Evolutionary conservation across 768 basidiomycete genomes (phyloP), one percentile per base, ranked within the genome.

Genomic region (Tylopilus vinaceipallidus): DNA sequence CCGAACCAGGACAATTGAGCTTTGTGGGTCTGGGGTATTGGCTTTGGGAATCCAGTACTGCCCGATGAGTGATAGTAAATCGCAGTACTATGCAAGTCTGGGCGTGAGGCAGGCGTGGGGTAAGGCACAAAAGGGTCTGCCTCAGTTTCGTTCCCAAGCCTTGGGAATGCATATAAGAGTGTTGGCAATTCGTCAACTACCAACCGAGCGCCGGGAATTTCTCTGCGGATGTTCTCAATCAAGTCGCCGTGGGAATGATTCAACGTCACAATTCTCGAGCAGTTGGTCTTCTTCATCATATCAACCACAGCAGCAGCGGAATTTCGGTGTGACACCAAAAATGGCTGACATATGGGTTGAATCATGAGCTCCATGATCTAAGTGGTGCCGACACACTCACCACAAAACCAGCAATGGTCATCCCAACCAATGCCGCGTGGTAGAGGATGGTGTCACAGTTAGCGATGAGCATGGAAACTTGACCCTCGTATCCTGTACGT

Each of bases 41-140:
- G 56, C 45, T 75, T 77, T 0, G 77, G 76, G 42, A 73, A 65
- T 5, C 77, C 76, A 0, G 77, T 75, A 36, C 74, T 77, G 16
- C 77, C 58, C 3, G 58, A 59, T 5, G 58, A 59, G 30, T 59
- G 58, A 22, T 49, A 19, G 26, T 52, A 52, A 4, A 53, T 16
- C 2, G 7, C 50, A 9, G 50, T 37, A 7, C 14, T 23, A 14
- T 53, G 47, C 50, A 53, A 33, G 19, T 48, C 33, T 5, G 49
- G 41, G 2, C 42, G 44, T 0, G 41, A 27, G 0, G 20, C 4
- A 3, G 2, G 53, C 45, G 36, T n/a, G 2, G 51, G 56, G 27
- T 57, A 57, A 17, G 45, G 33, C 6, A 36, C 33, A 38, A 57
- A 59, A 4, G 50, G 38, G 19, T 57, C 56, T 2, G 35, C 45